Evolutionary conservation across 805 yeast genomes (phyloP).

Genomic region (Candida khao-thaluensis): DNA sequence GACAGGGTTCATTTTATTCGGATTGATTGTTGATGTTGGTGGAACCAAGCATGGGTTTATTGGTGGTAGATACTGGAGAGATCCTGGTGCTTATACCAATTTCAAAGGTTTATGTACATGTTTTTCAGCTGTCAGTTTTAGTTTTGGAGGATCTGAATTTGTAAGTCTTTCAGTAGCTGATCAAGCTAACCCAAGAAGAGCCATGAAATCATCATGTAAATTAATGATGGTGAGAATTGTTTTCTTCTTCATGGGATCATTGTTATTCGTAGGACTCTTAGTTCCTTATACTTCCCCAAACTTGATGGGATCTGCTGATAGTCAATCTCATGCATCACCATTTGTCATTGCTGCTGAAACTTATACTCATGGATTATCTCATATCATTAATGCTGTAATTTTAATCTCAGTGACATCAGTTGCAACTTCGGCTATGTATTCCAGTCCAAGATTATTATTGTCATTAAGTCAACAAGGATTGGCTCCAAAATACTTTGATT

Average conservation of each 20-base stretch:
- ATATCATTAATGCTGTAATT: conserved; percentile 42
- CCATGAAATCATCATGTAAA: conserved; percentile 42
- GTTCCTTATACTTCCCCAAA: conserved; percentile 34
- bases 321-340: conserved; percentile 40
- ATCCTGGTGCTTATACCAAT: conserved; percentile 37
- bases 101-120: conserved; percentile 42
- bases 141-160: conserved; percentile 42
- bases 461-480: conserved; percentile 43
- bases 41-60: conserved; percentile 35
- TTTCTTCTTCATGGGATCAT: conserved; percentile 40
- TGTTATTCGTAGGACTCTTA: conserved; percentile 38
- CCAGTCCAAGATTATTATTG: conserved; percentile 42
- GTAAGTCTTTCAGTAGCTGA: conserved; percentile 40
- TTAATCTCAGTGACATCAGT: conserved; percentile 43
- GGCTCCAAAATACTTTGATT: conserved; percentile 40
- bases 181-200: conserved; percentile 37
- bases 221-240: conserved; percentile 39
- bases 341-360: conserved; percentile 41
- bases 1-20: conserved; percentile 41
- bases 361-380: conserved; percentile 40
- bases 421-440: conserved; percentile 42
- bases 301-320: conserved; percentile 35
- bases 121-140: conserved; percentile 41
- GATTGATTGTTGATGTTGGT: conserved; percentile 40
- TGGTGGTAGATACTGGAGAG: conserved; percentile 43